Conservation (phyloP, 257 asterid species). For the Plectranthus barbatus region DNA sequence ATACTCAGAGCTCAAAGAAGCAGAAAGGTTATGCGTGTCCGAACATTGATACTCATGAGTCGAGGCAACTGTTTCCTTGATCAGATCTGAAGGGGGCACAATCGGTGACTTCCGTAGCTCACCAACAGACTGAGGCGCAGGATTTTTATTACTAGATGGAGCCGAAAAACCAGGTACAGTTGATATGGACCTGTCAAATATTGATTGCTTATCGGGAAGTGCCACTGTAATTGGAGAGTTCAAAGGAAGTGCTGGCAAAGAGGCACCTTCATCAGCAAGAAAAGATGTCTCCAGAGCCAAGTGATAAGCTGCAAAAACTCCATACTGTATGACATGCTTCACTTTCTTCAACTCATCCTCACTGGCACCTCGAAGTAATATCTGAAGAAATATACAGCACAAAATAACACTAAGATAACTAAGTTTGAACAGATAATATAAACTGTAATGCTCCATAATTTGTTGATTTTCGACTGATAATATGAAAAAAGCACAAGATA, state of each 20-base stretch:
- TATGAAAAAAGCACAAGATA: not conserved
- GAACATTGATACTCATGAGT: slow-evolving; percentile 23
- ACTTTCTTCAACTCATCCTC: slow-evolving; percentile 90
- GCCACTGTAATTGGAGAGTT: slow-evolving; percentile 67
- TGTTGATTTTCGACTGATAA: not conserved
- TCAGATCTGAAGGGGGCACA: slow-evolving; percentile 24
- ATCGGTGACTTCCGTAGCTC: no score
- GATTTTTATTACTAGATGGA: slow-evolving; percentile 28
- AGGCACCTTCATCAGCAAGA: slow-evolving; percentile 99
- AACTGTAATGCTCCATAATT: not conserved
- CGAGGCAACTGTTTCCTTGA: slow-evolving; percentile 27
- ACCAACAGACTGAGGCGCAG: no score
- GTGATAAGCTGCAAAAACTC: slow-evolving; percentile 95
- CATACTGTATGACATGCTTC: slow-evolving; percentile 88
- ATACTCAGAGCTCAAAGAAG: slow-evolving; percentile 25
- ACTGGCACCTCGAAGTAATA: slow-evolving; percentile 84
- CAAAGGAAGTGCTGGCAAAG: slow-evolving; percentile 70
- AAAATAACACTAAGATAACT: not conserved
- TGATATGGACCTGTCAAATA: slow-evolving; percentile 68
- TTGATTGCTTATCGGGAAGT: slow-evolving; percentile 64
- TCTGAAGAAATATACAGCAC: slow-evolving; percentile 40
- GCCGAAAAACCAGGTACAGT: slow-evolving; percentile 52
- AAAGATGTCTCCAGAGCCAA: slow-evolving; percentile 93
- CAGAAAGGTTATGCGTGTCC: slow-evolving; percentile 15
- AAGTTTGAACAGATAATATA: not conserved